Evolutionary conservation across 108 stramenopile genomes (phyloP).

Genomic region (Stephanodiscus triporus): DNA sequence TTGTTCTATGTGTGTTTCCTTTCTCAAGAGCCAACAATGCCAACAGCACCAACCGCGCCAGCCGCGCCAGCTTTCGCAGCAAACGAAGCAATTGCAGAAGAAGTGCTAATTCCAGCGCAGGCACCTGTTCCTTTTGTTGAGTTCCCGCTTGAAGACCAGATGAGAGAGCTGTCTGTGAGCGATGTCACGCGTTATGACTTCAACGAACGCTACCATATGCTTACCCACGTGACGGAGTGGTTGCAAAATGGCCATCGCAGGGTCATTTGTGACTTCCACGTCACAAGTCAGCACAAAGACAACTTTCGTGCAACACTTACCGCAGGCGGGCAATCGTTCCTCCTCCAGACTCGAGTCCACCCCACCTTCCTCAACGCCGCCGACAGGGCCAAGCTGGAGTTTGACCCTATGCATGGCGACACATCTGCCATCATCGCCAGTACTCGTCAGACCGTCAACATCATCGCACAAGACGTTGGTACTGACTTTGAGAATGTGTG

Average conservation of each 20-base stretch:
- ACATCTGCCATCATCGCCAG: slow-evolving; percentile 1
- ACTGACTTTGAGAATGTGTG: slow-evolving; percentile 1
- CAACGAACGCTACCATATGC: background rate
- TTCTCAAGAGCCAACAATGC: too few species aligned
- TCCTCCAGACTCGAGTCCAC: slow-evolving; percentile 1
- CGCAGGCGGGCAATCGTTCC: background rate
- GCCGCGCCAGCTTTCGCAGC: too few species aligned
- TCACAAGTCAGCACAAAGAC: slow-evolving; percentile 1
- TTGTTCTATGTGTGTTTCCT: too few species aligned
- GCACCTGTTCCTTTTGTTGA: too few species aligned
- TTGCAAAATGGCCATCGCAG: slow-evolving; percentile 1
- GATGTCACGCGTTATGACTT: background rate
- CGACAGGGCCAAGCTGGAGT: background rate
- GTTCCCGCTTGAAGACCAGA: background rate
- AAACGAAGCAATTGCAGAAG: too few species aligned
- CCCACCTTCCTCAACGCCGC: slow-evolving; percentile 1
- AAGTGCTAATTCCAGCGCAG: too few species aligned
- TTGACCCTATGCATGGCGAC: background rate
- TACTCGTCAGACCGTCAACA: background rate
- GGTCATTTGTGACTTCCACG: background rate
- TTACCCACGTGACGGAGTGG: background rate
- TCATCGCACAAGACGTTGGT: background rate
- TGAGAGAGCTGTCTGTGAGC: background rate
- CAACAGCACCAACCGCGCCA: too few species aligned
- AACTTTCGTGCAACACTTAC: background rate